Evolutionary conservation across 169 alveolate species (phyloP), one percentile per base, ranked within the genome.

Genomic region (Plasmodium chabaudi): DNA sequence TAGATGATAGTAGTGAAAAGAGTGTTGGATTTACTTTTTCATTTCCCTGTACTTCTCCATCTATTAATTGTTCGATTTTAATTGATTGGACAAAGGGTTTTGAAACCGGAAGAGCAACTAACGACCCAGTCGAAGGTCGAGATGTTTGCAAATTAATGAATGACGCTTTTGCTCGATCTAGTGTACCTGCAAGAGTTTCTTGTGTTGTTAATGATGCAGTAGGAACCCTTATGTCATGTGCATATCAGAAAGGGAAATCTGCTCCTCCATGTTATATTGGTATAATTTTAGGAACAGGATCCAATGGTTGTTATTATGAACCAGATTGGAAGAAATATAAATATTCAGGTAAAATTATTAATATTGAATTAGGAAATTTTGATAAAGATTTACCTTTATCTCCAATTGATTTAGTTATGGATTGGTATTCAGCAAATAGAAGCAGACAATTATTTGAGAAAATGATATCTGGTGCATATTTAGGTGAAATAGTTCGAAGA

Each of bases 11-110:
- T n/a, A 91, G 92, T 25, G 84, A 27, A 25, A 87, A 73, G 73
- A 63, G 84, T 15, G 93, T 94, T 47, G 97, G 97, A 13, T 95
- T 95, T 74, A 95, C 97, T 7, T 95, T 94, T 87, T 95, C 97
- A 19, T 95, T 95, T 74, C 97, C 97, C 2, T 95, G 97, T 84
- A 92, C 94, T 3, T 92, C 93, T 79, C 93, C 90, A 46, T 92
- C 96, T 15, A 71, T 91, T 59, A 87, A 87, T 55, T 77, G 84
- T 72, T 94, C 97, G 49, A 86, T 92, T 34, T 87, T 96, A 42
- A 75, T 95, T 55, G 95, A 93, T 75, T 96, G 98, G 98, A 96
- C 98, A n/a, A 96, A 96, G 87, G 98, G 95, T 13, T 96, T 96
- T 74, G 98, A 96, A 68, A 96, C 98, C 10, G 98, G 98, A 10